Percentiles rank a stretch among this genome's conserved stretches.
Conservation (phyloP, 352 stramenopile genomes). For the Phytopythium kandeliae region DNA sequence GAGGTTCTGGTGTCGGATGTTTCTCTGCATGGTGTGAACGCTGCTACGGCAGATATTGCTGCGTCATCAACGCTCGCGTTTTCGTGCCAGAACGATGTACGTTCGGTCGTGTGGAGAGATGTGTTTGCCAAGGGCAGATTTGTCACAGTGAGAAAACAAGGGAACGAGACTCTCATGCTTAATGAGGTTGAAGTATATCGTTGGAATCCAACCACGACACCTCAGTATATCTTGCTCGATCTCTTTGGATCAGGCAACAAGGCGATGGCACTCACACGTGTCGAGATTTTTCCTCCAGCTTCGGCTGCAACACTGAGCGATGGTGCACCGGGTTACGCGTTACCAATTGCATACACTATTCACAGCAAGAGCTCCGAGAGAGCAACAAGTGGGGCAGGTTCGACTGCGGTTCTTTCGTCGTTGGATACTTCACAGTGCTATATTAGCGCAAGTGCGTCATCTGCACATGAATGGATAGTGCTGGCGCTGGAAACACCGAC, state of each 20-base stretch:
- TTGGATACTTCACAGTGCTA: conserved; percentile 33
- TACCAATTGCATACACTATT: conserved; percentile 47
- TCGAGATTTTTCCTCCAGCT: conserved; percentile 44
- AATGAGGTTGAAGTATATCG: conserved; percentile 59
- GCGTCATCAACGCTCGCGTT: conserved; percentile 31
- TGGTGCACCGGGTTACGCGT: conserved; percentile 6
- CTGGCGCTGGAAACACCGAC: conserved; percentile 38
- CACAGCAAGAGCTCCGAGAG: conserved; percentile 62
- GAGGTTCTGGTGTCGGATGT: conserved; percentile 32
- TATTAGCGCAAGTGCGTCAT: conserved; percentile 17
- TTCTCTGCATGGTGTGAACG: conserved; percentile 16
- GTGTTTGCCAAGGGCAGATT: conserved; percentile 40
- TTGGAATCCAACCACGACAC: conserved; percentile 49
- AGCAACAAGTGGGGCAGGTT: conserved; percentile 23
- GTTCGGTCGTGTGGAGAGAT: conserved; percentile 26
- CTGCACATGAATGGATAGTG: conserved; percentile 66
- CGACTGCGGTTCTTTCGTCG: conserved; percentile 24
- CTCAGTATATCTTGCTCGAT: conserved; percentile 44
- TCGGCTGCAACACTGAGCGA: conserved; percentile 15
- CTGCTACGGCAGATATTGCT: conserved; percentile 8
- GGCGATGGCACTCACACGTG: conserved; percentile 32
- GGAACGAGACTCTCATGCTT: conserved; percentile 41
- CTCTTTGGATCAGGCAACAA: conserved; percentile 30
- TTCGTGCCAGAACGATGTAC: conserved; percentile 35
- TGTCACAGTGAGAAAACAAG: conserved; percentile 37